phyloP scores from a whole-genome alignment of 495 filamentous ascomycete species.

The Penicillium herquei region DNA sequence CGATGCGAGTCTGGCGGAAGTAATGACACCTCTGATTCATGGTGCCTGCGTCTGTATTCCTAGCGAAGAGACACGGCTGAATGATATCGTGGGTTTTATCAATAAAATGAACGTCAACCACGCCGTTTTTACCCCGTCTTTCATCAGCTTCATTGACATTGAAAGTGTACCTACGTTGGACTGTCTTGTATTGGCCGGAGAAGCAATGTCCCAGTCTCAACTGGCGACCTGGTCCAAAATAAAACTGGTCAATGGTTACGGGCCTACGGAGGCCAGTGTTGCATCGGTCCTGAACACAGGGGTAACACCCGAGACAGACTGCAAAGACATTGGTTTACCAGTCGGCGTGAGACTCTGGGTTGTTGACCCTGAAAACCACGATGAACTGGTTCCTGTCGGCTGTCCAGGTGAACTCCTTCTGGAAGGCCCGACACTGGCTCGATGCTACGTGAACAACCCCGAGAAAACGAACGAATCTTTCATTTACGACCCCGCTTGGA shows the following conservation, averaged over 20 bases:
- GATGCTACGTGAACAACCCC: conserved; percentile 44
- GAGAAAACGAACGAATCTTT: conserved; percentile 45
- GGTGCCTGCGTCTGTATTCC: conserved; percentile 49
- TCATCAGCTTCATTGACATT: conserved; percentile 46
- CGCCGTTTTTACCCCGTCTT: conserved; percentile 53
- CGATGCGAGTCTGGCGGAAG: conserved; percentile 47
- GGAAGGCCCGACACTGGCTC: conserved; percentile 49
- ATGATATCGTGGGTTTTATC: conserved; percentile 47
- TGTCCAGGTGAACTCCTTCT: conserved; percentile 50
- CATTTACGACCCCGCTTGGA: conserved; percentile 43
- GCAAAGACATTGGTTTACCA: conserved; percentile 46
- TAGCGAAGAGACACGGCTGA: conserved; percentile 50
- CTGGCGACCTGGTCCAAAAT: conserved; percentile 54
- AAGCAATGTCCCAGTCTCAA: conserved; percentile 53
- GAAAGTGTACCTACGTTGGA: conserved; percentile 45
- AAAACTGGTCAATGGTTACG: conserved; percentile 59
- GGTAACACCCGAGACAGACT: conserved; percentile 33
- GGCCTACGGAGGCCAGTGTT: conserved; percentile 51
- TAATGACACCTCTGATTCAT: conserved; percentile 41
- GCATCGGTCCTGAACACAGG: conserved; percentile 37
- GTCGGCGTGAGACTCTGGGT: conserved; percentile 45
- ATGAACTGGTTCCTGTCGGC: conserved; percentile 49
- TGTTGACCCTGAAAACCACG: conserved; percentile 42
- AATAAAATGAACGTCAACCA: conserved; percentile 44
- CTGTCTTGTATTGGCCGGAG: conserved; percentile 49